Conservation (phyloP, 1,284 basidiomycete species). For the Termitomyces sp. region DNA sequence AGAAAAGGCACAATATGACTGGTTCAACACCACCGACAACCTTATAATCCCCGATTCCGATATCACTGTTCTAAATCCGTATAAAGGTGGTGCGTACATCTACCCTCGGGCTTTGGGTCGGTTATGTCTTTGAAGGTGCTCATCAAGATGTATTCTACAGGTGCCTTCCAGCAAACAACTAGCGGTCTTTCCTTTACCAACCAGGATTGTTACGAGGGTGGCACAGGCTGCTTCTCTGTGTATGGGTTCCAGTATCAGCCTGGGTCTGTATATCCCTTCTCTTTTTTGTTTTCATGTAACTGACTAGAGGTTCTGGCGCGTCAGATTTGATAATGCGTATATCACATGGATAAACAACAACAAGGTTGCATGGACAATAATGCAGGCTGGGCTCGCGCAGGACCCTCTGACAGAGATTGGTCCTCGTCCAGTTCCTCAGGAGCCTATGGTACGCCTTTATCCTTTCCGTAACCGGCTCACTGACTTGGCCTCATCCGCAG, state of each 20-base stretch:
- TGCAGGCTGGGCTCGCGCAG: conserved; percentile 59
- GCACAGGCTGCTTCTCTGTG: conserved; percentile 36
- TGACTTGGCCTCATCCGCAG: conserved; percentile 25
- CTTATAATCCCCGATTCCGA: conserved; percentile 38
- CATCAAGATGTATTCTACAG: conserved; percentile 15
- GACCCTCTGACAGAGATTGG: conserved; percentile 61
- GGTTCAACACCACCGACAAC: conserved; percentile 39
- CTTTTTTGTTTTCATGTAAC: neutral
- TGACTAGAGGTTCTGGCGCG: neutral
- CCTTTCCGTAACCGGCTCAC: neutral
- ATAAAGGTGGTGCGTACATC: conserved; percentile 38
- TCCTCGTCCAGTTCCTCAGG: conserved; percentile 69
- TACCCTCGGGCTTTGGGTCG: neutral
- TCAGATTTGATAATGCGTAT: conserved; percentile 57
- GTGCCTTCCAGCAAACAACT: conserved; percentile 48
- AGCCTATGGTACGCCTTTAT: conserved; percentile 64
- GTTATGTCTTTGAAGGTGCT: neutral
- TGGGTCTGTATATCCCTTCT: conserved; percentile 22
- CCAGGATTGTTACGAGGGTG: conserved; percentile 48
- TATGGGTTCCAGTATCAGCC: conserved; percentile 51
- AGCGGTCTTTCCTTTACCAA: conserved; percentile 43
- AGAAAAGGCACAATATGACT: conserved; percentile 38
- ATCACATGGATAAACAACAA: conserved; percentile 77
- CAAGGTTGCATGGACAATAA: conserved; percentile 70
- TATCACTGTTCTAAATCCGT: conserved; percentile 34